Conservation (phyloP, 495 filamentous ascomycete genomes). For the Penicillium crystallinum region DNA sequence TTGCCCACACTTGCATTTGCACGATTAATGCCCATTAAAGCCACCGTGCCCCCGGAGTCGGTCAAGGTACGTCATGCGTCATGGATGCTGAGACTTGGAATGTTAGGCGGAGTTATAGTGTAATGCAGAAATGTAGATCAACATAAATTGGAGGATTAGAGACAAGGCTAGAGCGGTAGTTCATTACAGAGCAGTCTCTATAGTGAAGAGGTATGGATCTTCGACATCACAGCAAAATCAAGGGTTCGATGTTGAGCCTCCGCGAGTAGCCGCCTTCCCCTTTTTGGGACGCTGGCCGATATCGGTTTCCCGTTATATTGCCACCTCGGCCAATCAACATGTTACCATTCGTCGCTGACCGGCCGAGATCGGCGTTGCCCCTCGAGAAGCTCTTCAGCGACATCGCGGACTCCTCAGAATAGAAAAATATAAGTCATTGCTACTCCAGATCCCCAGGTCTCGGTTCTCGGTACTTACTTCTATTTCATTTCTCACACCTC, state of each 20-base stretch:
- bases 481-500: slow-evolving; percentile 4
- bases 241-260: slow-evolving; percentile 1
- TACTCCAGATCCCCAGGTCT: slow-evolving; percentile 13
- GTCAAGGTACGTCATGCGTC: no score
- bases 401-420: slow-evolving; percentile 31
- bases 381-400: slow-evolving; percentile 35
- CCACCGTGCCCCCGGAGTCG: no score
- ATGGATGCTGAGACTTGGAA: no score
- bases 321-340: slow-evolving; percentile 26
- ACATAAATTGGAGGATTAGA: no score
- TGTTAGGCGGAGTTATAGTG: no score
- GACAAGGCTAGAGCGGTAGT: no score
- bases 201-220: no score
- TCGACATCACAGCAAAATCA: no score
- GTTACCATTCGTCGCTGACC: slow-evolving; percentile 34
- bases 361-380: slow-evolving; percentile 40
- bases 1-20: not conserved
- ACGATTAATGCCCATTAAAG: not conserved
- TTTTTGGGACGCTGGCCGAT: slow-evolving; percentile 6
- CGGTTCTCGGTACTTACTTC: slow-evolving; percentile 1
- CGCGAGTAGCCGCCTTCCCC: slow-evolving; percentile 16
- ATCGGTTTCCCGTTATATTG: slow-evolving; percentile 10
- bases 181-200: no score
- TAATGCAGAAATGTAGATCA: no score
- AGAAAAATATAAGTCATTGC: slow-evolving; percentile 26